Evolutionary conservation across 2,329 filamentous ascomycete genomes (phyloP).

Genomic region (Domatiomyces catenatus): DNA sequence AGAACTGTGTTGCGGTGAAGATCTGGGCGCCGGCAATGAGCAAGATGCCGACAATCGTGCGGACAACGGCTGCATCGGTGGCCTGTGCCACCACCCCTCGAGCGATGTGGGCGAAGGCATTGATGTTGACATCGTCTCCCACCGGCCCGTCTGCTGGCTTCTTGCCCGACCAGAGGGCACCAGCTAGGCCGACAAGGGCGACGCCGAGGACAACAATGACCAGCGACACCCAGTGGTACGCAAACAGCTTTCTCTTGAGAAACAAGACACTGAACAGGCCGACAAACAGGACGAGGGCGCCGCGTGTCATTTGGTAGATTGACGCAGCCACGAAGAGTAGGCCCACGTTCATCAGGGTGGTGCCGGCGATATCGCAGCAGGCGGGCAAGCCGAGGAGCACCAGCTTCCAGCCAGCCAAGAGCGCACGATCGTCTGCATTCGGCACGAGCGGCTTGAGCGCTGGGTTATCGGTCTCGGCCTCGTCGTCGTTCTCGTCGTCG

Average conservation of each 20-base stretch:
- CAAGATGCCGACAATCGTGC: slow-evolving; percentile 67
- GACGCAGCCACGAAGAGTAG: slow-evolving; percentile 85
- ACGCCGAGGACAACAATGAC: slow-evolving; percentile 79
- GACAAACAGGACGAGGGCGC: slow-evolving; percentile 87
- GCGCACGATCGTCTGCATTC: slow-evolving; percentile 41
- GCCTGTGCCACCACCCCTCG: slow-evolving; percentile 28
- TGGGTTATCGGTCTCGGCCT: slow-evolving; percentile 29
- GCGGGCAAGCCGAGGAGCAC: slow-evolving; percentile 68
- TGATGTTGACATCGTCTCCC: slow-evolving; percentile 18
- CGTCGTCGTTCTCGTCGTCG: slow-evolving; percentile 32
- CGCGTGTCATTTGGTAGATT: slow-evolving; percentile 97
- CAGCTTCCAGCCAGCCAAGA: slow-evolving; percentile 55
- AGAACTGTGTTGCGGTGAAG: slow-evolving; percentile 93
- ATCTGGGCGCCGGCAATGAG: slow-evolving; percentile 90
- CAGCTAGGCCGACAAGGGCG: slow-evolving; percentile 75
- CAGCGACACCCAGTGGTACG: slow-evolving; percentile 89
- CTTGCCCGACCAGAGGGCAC: slow-evolving; percentile 55
- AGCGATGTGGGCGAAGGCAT: slow-evolving; percentile 17
- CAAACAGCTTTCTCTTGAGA: slow-evolving; percentile 57
- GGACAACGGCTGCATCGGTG: slow-evolving; percentile 41
- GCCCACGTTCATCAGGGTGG: slow-evolving; percentile 93
- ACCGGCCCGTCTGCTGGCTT: slow-evolving; percentile 18
- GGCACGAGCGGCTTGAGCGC: slow-evolving; percentile 38
- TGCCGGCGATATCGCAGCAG: slow-evolving; percentile 85
- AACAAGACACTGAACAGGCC: slow-evolving; percentile 91